phyloP scores from a whole-genome alignment of 768 basidiomycete species.

The Chalciporus piperatus region DNA sequence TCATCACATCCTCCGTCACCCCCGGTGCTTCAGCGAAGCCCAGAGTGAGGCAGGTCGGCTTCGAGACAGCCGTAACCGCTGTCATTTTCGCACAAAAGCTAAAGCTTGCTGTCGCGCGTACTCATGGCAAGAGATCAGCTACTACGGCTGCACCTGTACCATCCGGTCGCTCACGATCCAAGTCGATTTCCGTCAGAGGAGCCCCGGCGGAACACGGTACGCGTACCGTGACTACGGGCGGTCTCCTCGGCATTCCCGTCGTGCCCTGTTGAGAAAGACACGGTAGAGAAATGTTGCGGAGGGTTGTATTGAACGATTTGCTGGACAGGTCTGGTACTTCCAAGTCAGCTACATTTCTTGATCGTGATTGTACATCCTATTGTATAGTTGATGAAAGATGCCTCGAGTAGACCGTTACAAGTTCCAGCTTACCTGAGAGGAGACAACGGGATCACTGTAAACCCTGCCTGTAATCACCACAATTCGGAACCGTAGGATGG shows the following conservation, averaged over 20 bases:
- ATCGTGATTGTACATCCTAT: neutral
- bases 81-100: constrained; percentile 23
- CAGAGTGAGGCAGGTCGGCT: constrained; percentile 15
- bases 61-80: constrained; percentile 22
- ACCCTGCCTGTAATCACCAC: too few species aligned
- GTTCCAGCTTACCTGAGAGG: too few species aligned
- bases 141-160: neutral
- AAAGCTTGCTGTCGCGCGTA: constrained; percentile 15
- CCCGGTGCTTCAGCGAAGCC: neutral
- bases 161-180: constrained; percentile 5
- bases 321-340: neutral
- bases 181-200: constrained; percentile 2
- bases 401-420: too few species aligned
- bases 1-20: neutral
- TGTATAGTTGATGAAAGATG: neutral
- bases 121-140: neutral
- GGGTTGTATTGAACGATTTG: neutral
- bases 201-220: neutral
- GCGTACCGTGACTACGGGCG: neutral
- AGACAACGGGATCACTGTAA: too few species aligned
- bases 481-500: too few species aligned
- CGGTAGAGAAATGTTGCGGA: neutral
- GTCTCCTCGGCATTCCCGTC: neutral
- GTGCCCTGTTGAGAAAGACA: neutral
- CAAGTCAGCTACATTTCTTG: neutral